These are phyloP conservation scores for Calonectria pteridis DNA, from an alignment of 2,329 filamentous ascomycete species.

Conservation along the genomic window DNA sequence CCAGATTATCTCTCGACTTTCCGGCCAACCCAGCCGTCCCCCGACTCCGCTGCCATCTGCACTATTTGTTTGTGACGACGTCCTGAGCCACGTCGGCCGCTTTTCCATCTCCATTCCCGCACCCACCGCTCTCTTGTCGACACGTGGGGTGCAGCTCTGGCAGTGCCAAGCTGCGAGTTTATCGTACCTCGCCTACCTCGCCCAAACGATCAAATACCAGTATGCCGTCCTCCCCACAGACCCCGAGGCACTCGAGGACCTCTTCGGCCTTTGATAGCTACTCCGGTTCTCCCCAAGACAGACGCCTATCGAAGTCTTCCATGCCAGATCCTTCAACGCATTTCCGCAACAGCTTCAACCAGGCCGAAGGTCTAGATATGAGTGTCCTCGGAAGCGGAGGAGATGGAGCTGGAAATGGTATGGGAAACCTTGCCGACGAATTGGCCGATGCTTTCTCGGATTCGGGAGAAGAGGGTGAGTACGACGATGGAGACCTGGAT, in stretches of 20 bases:
- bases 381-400: conserved; percentile 58
- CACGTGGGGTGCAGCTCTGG: conserved; percentile 17
- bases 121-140: conserved; percentile 14
- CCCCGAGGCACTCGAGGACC: conserved; percentile 70
- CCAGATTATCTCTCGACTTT: conserved; percentile 9
- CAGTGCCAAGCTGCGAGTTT: conserved; percentile 10
- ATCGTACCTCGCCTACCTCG: conserved; percentile 21
- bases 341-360: conserved; percentile 61
- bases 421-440: conserved; percentile 86
- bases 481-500: conserved; percentile 56
- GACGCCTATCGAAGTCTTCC: conserved; percentile 65
- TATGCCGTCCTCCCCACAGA: conserved; percentile 61
- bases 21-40: neutral
- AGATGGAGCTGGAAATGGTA: conserved; percentile 63
- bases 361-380: conserved; percentile 62
- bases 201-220: conserved; percentile 27
- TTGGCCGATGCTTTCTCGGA: conserved; percentile 79
- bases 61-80: neutral
- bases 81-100: conserved; percentile 1
- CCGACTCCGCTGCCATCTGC: neutral
- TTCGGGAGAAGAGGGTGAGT: conserved; percentile 71
- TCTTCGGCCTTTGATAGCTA: conserved; percentile 67
- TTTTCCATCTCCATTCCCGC: neutral
- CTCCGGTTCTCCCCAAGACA: conserved; percentile 58
- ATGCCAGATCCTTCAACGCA: conserved; percentile 64